These are phyloP conservation scores for Sextonia rubra DNA, from an alignment of 164 flowering plant genomes.

Conservation along the genomic window DNA sequence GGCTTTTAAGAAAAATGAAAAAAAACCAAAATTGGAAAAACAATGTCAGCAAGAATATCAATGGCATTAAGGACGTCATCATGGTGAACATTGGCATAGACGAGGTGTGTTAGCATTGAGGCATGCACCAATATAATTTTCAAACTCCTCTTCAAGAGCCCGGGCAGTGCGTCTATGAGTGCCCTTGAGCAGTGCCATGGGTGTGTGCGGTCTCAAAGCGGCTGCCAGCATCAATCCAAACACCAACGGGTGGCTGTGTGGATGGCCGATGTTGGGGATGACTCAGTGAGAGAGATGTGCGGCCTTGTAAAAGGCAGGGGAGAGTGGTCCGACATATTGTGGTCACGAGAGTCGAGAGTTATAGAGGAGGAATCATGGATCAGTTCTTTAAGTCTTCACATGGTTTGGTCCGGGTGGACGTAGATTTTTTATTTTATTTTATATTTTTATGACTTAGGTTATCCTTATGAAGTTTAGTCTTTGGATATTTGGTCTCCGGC, in stretches of 20 bases:
- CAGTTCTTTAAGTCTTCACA: conserved; percentile 6
- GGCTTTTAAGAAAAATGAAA: background rate
- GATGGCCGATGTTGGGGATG: conserved; percentile 35
- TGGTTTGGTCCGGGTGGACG: conserved; percentile 2
- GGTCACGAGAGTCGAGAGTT: conserved; percentile 15
- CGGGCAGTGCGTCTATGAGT: conserved; percentile 49
- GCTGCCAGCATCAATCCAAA: conserved; percentile 86
- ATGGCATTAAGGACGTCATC: conserved; percentile 54
- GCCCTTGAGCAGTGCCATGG: conserved; percentile 81
- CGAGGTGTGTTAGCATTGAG: conserved; percentile 81
- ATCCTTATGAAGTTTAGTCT: too few relatives aligned
- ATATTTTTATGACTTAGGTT: too few relatives aligned
- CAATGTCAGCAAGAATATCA: conserved; percentile 69
- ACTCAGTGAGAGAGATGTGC: conserved; percentile 65
- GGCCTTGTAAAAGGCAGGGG: conserved; percentile 27
- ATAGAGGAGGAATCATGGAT: conserved; percentile 7
- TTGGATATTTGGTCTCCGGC: too few relatives aligned
- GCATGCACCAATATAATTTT: conserved; percentile 78
- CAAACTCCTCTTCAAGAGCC: conserved; percentile 70
- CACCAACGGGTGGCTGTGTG: conserved; percentile 73
- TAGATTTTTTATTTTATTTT: too few relatives aligned
- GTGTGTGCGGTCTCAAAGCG: conserved; percentile 66
- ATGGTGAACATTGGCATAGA: conserved; percentile 63
- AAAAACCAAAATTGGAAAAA: background rate
- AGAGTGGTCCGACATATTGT: conserved; percentile 1